These are phyloP conservation scores for Bruguiera hainesii DNA, from an alignment of 441 rosid genomes.

Conservation along the genomic window DNA sequence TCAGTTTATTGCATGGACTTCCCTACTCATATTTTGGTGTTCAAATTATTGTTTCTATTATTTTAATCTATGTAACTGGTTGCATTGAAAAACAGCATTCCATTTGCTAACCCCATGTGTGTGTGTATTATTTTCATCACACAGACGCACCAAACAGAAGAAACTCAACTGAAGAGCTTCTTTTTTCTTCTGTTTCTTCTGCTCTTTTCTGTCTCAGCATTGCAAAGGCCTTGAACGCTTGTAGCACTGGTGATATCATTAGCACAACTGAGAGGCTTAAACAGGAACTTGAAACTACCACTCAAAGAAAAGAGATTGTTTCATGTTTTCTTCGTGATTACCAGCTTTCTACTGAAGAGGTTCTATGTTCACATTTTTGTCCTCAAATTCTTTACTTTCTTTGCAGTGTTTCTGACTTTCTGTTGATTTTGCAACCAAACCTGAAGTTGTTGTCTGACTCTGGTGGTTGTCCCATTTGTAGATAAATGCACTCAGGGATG, in stretches of 20 bases:
- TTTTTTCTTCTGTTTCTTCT: not conserved
- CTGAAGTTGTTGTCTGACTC: not conserved
- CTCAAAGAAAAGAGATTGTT: conserved; percentile 89
- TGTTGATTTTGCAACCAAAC: not conserved
- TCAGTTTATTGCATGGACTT: no score
- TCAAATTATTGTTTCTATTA: no score
- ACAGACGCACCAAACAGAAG: no score
- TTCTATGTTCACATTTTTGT: conserved; percentile 1
- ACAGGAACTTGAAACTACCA: conserved; percentile 80
- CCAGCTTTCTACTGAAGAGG: conserved; percentile 90
- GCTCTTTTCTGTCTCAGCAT: conserved; percentile 37
- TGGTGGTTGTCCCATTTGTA: conserved; percentile 23
- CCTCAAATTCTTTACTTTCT: not conserved
- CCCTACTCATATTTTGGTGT: no score
- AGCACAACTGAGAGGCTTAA: conserved; percentile 89
- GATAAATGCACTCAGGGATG: conserved; percentile 88
- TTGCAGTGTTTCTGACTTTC: not conserved
- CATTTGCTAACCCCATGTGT: no score
- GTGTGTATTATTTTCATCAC: no score
- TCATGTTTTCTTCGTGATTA: conserved; percentile 92
- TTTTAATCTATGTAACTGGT: no score
- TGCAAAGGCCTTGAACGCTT: conserved; percentile 77
- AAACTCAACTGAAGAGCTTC: no score
- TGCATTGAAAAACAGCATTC: no score
- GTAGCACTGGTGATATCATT: conserved; percentile 86